Base-by-base conservation (phyloP, 208 protist species). In the Trypanosoma rangeli region DNA sequence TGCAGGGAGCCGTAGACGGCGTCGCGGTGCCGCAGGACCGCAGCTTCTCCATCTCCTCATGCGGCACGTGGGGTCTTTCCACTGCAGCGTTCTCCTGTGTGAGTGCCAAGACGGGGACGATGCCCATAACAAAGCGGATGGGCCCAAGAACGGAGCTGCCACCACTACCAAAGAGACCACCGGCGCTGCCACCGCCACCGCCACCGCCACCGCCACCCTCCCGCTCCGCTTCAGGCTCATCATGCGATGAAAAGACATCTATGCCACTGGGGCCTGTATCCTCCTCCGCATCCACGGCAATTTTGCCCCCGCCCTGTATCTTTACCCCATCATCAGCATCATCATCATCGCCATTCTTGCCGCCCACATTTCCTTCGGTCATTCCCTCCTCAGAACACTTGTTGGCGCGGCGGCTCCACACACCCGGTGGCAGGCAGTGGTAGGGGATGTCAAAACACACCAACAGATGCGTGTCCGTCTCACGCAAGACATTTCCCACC, bases 361-460 rank as follows among this genome's bases (percentile, higher is more conserved):
- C 22, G 49, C 24, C 20, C 13, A 12, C 54, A 39, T 35, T 26
- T 58, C 18, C 35, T 20, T 48, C n/a, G 57, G 5, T 18, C 35
- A 2, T 39, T 48, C 5, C 57, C 7, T 33, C 59, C 22, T 18
- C 26, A 20, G 20, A 16, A 24, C 29, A 5, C 22, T 5, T 44
- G 1, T 13, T n/a, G 13, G 48, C 48, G 1, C 4, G 18, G 9
- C 48, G 46, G 33, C 29, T 60, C 13, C 50, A 53, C 1, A 74
- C n/a, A 22, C 18, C 33, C 26, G 46, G 48, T 1, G 66, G 46
- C n/a, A 71, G 37, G 26, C 42, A 71, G 22, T 44, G 22, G 42
- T 49, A 33, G 0, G 66, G 66, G 46, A 71, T 64, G 44, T 53
- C 46, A 57, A 71, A 57, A 20, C 46, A 46, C 57, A 71, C 66